Percentiles rank a stretch among this genome's conserved stretches.
phyloP scores from a whole-genome alignment of 495 filamentous ascomycete genomes.

The Amphirosellinia nigrospora region DNA sequence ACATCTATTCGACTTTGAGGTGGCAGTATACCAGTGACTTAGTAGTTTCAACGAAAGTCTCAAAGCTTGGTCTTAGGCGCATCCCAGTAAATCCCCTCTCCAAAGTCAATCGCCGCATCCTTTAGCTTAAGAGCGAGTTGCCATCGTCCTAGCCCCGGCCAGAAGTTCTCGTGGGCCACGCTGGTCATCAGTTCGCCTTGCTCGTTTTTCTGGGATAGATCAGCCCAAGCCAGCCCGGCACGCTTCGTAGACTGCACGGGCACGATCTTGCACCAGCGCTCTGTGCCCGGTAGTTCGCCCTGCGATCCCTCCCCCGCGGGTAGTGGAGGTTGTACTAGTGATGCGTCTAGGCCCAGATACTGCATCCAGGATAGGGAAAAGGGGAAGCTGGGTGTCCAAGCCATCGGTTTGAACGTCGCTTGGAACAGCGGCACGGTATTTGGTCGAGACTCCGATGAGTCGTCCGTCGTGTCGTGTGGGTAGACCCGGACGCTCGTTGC shows the following conservation, averaged over 20 bases:
- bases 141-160: conserved; percentile 54
- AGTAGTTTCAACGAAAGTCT: not conserved
- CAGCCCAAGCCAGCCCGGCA: conserved; percentile 45
- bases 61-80: conserved; percentile 9
- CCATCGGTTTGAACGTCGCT: conserved; percentile 47
- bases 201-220: conserved; percentile 44
- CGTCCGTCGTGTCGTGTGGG: conserved; percentile 38
- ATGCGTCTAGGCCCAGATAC: conserved; percentile 42
- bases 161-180: conserved; percentile 44
- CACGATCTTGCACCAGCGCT: conserved; percentile 41
- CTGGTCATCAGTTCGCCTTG: conserved; percentile 18
- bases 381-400: conserved; percentile 50
- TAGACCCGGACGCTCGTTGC: conserved; percentile 51
- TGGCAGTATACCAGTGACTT: too few relatives aligned
- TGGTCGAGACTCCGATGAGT: conserved; percentile 34
- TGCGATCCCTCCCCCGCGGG: conserved; percentile 40
- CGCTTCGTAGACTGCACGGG: conserved; percentile 33
- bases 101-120: conserved; percentile 47
- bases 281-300: conserved; percentile 44
- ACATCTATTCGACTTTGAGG: too few relatives aligned
- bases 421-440: conserved; percentile 49
- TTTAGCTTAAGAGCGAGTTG: conserved; percentile 50
- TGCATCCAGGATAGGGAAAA: conserved; percentile 42
- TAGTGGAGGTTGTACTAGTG: conserved; percentile 53
- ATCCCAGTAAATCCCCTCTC: conserved; percentile 38